Evolutionary conservation across 2,329 filamentous ascomycete species (phyloP), one percentile per base, ranked within the genome.

Genomic region (Talaromyces marneffei): DNA sequence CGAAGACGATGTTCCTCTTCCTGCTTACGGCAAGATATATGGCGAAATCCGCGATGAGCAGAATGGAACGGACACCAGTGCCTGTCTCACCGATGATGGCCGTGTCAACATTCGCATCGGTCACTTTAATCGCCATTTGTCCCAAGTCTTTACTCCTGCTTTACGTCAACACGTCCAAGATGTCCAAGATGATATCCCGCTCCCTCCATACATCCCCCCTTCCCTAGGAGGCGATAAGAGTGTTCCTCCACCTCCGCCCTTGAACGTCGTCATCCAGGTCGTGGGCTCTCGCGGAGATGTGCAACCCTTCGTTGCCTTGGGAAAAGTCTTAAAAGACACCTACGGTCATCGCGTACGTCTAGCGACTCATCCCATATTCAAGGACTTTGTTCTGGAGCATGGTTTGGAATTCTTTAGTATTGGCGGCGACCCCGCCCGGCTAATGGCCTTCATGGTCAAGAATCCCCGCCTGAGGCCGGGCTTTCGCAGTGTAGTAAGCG

Each of bases 291-390:
- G 56, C 20, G 56, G 56, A 48, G 56, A 50, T 16, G 44, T 85
- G 0, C 84, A 87, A 62, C 84, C 84, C 0, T 86, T 87, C 59
- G 74, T 87, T 56, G 82, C 83, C 0, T 73, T 87, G 1, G 84
- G 82, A 0, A 79, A 77, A 37, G 77, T 79, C 12, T 68, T 86
- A 0, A 77, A 82, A 64, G 71, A 74, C 2, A 75, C 81, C 59
- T 87, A 88, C 67, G 79, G 80, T 2, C 83, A 86, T 66, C 78
- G 83, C 9, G 81, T 86, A 2, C 79, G 84, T 2, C 72, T 86
- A 10, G 83, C 82, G 27, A 86, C 84, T 27, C 56, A 59, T 50
- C 42, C 44, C 18, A 39, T 1, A 6, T 58, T 58, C 33, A 48
- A 50, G 33, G 33, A 50, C 6, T 48, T 37, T 20, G 44, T 59